Conservation (phyloP, 2,329 filamentous ascomycete genomes). For the Setomelanomma holmii region DNA sequence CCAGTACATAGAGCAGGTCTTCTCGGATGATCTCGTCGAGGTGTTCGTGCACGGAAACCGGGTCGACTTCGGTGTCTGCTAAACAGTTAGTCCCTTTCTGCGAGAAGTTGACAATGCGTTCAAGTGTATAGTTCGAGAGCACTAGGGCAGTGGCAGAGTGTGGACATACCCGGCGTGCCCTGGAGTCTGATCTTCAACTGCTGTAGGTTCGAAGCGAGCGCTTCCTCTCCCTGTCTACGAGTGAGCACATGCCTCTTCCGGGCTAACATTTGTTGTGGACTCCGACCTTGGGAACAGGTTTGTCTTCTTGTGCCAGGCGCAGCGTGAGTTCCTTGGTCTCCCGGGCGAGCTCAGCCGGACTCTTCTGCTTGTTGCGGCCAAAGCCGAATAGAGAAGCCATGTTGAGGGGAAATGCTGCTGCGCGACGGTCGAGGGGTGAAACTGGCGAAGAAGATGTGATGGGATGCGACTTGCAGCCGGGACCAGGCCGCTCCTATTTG, state of each 20-base stretch:
- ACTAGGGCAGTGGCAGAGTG: neutral
- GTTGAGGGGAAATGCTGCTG: slow-evolving; percentile 25
- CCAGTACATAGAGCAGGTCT: slow-evolving; percentile 85
- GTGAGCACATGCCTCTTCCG: slow-evolving; percentile 22
- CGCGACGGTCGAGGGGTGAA: slow-evolving; percentile 24
- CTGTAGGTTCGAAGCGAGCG: slow-evolving; percentile 81
- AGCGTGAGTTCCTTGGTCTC: slow-evolving; percentile 69
- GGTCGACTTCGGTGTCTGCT: slow-evolving; percentile 81
- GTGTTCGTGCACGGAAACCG: slow-evolving; percentile 86
- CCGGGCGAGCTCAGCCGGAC: slow-evolving; percentile 67
- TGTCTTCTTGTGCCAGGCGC: slow-evolving; percentile 64
- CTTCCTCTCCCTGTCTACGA: slow-evolving; percentile 73
- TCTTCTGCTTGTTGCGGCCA: slow-evolving; percentile 64
- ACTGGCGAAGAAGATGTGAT: slow-evolving; percentile 20
- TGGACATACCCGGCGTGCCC: slow-evolving; percentile 78
- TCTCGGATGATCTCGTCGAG: slow-evolving; percentile 86
- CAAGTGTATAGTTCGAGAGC: neutral
- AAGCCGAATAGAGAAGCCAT: slow-evolving; percentile 73
- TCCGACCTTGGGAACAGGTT: slow-evolving; percentile 63
- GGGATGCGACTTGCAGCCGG: slow-evolving; percentile 35
- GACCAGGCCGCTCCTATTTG: slow-evolving; percentile 42
- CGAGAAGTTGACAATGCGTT: neutral
- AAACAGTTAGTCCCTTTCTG: slow-evolving; percentile 17
- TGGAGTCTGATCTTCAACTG: slow-evolving; percentile 95
- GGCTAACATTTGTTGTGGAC: neutral